Evolutionary conservation across 2,329 filamentous ascomycete genomes (phyloP).

Genomic region (Graphiopsis chlorocephala): DNA sequence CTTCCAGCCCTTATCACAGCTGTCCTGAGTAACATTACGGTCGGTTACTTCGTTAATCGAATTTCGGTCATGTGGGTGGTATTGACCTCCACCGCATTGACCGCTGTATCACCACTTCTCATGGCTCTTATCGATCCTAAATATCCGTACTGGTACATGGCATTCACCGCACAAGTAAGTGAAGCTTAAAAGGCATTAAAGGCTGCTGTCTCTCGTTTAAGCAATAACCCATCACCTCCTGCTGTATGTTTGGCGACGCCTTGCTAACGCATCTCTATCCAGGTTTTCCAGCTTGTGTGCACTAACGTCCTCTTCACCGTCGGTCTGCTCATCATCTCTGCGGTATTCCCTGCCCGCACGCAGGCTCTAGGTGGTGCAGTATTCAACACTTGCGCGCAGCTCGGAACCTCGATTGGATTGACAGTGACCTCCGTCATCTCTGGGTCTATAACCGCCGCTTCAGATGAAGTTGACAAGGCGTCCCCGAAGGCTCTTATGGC

Average conservation of each 20-base stretch:
- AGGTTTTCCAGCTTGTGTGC: not conserved
- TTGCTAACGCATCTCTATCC: not conserved
- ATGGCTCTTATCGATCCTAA: constrained; percentile 48
- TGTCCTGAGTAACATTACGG: constrained; percentile 42
- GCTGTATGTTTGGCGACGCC: too few species aligned
- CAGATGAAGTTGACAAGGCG: constrained; percentile 25
- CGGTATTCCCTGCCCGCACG: constrained; percentile 34
- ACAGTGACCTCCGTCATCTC: constrained; percentile 26
- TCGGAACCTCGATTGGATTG: constrained; percentile 43
- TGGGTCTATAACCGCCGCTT: not conserved
- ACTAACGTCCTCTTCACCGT: constrained; percentile 40
- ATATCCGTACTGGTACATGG: constrained; percentile 47
- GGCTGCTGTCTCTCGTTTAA: not conserved
- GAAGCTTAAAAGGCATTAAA: not conserved
- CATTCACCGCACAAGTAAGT: constrained; percentile 23
- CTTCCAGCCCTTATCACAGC: constrained; percentile 42
- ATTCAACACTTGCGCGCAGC: constrained; percentile 45
- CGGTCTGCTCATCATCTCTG: constrained; percentile 43
- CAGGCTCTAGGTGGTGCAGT: constrained; percentile 47
- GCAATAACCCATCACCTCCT: not conserved
- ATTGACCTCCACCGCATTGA: constrained; percentile 20
- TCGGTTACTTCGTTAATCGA: constrained; percentile 32
- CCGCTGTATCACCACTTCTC: constrained; percentile 41
- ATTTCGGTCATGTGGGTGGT: constrained; percentile 25
- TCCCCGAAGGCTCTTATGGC: constrained; percentile 30